These are phyloP conservation scores for Komagataea norvegica DNA, from an alignment of 1,139 yeast species.

Conservation along the genomic window DNA sequence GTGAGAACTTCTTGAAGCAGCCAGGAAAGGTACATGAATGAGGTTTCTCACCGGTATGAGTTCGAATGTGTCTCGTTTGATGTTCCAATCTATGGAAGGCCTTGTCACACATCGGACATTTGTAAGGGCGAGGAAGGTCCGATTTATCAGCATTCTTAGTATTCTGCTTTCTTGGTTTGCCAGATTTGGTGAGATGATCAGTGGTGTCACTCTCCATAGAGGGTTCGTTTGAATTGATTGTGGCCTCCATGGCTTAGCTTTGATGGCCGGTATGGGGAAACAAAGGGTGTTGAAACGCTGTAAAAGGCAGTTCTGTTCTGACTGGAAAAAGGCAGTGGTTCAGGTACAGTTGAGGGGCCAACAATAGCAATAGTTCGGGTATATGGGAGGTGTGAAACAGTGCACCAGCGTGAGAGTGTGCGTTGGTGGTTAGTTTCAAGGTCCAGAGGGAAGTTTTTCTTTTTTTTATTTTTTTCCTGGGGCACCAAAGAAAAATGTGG, in stretches of 20 bases:
- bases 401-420: too few species aligned
- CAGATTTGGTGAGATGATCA: constrained; percentile 1
- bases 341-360: too few species aligned
- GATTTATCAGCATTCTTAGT: constrained; percentile 12
- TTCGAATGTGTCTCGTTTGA: constrained; percentile 88
- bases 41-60: constrained; percentile 96
- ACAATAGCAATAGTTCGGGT: too few species aligned
- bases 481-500: too few species aligned
- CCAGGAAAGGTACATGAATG: constrained; percentile 86
- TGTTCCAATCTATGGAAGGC: constrained; percentile 92
- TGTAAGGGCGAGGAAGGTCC: constrained; percentile 52
- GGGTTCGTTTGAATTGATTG: constrained; percentile 1
- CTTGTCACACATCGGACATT: constrained; percentile 87
- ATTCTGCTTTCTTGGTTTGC: constrained; percentile 8
- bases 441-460: too few species aligned
- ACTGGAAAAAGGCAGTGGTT: too few species aligned
- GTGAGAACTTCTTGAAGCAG: constrained; percentile 76
- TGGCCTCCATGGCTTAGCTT: not conserved
- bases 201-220: not conserved
- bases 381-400: too few species aligned
- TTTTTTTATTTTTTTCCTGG: too few species aligned
- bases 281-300: too few species aligned
- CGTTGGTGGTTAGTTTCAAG: too few species aligned
- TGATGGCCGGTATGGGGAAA: too few species aligned
- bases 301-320: too few species aligned